Evolutionary conservation across 148 eudicot genomes (phyloP).

Genomic region (Vaccinium corymbosum): DNA sequence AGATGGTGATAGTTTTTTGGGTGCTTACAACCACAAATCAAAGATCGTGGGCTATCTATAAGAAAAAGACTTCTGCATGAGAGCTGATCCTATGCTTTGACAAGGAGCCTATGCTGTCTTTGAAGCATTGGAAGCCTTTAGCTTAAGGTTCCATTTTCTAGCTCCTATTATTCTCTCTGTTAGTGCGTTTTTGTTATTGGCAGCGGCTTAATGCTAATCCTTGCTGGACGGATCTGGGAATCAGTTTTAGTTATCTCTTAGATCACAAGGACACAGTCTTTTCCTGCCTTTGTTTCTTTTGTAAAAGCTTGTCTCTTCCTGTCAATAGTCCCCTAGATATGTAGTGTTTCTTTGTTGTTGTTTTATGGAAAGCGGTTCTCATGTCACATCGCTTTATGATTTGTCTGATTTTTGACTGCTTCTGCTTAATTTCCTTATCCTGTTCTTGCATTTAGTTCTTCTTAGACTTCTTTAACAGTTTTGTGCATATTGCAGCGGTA

Average conservation of each 20-base stretch:
- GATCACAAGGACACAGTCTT: neutral
- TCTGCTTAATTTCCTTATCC: neutral
- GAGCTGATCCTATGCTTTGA: neutral
- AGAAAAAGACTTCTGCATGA: neutral
- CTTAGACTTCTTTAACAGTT: neutral
- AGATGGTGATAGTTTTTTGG: neutral
- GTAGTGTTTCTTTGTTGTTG: neutral
- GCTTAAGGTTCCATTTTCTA: neutral
- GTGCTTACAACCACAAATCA: neutral
- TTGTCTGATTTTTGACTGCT: neutral
- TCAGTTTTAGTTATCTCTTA: neutral
- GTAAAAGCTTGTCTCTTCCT: neutral
- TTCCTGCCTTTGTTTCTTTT: neutral
- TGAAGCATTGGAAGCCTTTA: neutral
- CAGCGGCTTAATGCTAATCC: neutral
- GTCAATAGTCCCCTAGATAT: neutral
- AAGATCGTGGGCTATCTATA: neutral
- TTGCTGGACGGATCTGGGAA: neutral
- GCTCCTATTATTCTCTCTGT: neutral
- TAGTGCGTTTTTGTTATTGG: neutral
- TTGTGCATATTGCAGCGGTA: conserved; percentile 55
- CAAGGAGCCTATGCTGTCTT: neutral
- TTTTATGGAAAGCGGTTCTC: neutral
- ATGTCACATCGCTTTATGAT: neutral
- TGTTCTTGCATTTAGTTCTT: neutral